Percentiles rank a stretch among this genome's conserved stretches.
Conservation (phyloP, 2,329 filamentous ascomycete genomes). For the Colletotrichum tamarilloi region DNA sequence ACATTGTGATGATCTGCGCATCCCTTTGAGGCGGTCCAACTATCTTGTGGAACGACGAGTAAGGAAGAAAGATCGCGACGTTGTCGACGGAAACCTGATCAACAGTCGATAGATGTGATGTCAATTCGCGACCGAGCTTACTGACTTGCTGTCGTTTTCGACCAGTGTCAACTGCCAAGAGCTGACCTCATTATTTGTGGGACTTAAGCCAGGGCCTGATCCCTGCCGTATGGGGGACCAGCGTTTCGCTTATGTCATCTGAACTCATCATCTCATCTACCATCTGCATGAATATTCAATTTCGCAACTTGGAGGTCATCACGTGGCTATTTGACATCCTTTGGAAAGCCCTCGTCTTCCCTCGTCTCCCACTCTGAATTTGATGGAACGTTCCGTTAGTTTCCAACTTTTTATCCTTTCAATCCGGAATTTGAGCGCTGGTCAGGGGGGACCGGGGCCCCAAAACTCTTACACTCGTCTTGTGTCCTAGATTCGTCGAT, state of each 20-base stretch:
- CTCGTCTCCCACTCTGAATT: not conserved
- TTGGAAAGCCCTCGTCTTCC: not conserved
- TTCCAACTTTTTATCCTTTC: too few species aligned
- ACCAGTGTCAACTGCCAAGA: not conserved
- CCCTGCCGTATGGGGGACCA: not conserved
- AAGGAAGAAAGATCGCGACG: not conserved
- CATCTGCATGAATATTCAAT: not conserved
- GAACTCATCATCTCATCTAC: not conserved
- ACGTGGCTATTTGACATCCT: not conserved
- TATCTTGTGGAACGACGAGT: not conserved
- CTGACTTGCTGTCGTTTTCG: conserved; percentile 13
- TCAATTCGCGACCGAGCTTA: not conserved
- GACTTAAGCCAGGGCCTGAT: not conserved
- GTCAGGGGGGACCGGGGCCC: not conserved
- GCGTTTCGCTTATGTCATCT: conserved; percentile 3
- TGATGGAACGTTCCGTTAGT: not conserved
- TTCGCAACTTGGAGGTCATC: not conserved
- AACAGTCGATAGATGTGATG: not conserved
- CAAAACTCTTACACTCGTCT: not conserved
- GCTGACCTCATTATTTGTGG: conserved; percentile 12
- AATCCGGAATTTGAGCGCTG: not conserved
- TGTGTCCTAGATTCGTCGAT: too few species aligned
- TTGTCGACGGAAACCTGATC: not conserved
- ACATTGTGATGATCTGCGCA: conserved; percentile 43
- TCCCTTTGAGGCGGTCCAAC: not conserved